Evolutionary conservation across 225 moss, liverwort and hornwort genomes (phyloP).

Genomic region (Sphagnum contortum): DNA sequence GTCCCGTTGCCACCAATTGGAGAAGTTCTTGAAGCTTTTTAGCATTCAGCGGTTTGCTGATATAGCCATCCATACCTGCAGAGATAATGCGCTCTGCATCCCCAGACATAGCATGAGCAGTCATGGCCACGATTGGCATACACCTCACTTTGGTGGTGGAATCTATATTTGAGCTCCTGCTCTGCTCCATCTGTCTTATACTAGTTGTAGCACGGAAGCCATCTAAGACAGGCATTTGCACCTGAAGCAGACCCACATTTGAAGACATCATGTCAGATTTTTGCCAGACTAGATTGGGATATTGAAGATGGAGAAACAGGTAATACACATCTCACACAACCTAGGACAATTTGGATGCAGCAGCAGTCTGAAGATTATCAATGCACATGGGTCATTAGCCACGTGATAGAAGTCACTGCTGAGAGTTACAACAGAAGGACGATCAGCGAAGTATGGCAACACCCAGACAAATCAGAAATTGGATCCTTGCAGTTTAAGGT

Average conservation of each 20-base stretch:
- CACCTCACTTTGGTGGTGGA: conserved; percentile 13
- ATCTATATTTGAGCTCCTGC: conserved; percentile 8
- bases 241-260: conserved; percentile 13
- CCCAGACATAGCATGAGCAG: conserved; percentile 58
- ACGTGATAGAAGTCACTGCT: too few relatives aligned
- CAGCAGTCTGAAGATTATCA: too few relatives aligned
- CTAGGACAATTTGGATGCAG: too few relatives aligned
- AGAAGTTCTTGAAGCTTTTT: conserved; percentile 60
- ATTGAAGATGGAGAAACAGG: too few relatives aligned
- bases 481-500: too few relatives aligned
- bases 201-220: conserved; percentile 57
- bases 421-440: too few relatives aligned
- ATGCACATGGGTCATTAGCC: too few relatives aligned
- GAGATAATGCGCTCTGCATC: conserved; percentile 48
- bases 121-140: conserved; percentile 56
- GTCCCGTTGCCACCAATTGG: conserved; percentile 43
- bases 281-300: too few relatives aligned
- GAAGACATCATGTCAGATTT: too few relatives aligned
- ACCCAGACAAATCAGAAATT: too few relatives aligned
- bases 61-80: conserved; percentile 52
- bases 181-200: conserved; percentile 44
- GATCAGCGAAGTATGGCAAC: too few relatives aligned
- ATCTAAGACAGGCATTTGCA: conserved; percentile 57
- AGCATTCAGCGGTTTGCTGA: conserved; percentile 54
- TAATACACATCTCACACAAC: too few relatives aligned